phyloP scores from a whole-genome alignment of 2,329 filamentous ascomycete species.

The Alternaria sp. region DNA sequence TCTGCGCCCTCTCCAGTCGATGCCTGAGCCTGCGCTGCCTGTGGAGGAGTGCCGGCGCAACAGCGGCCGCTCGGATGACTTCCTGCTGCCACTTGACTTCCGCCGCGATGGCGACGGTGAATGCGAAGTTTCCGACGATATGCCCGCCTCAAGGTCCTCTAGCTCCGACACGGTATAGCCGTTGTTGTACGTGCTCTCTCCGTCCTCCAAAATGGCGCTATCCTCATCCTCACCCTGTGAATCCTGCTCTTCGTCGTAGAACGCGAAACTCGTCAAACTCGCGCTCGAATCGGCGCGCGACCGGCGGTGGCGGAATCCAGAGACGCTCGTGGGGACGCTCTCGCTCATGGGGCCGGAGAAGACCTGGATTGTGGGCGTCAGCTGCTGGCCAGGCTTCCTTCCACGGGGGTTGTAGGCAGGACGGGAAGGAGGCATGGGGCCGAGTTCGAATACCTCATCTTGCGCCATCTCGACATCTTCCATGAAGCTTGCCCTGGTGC shows the following conservation, averaged over 20 bases:
- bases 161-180: constrained; percentile 53
- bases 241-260: constrained; percentile 77
- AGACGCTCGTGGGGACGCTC: constrained; percentile 91
- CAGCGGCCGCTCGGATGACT: constrained; percentile 65
- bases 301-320: constrained; percentile 88
- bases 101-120: constrained; percentile 52
- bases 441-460: constrained; percentile 72
- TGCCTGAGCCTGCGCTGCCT: constrained; percentile 70
- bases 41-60: constrained; percentile 75
- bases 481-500: constrained; percentile 68
- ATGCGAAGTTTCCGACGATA: constrained; percentile 27
- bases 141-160: constrained; percentile 56
- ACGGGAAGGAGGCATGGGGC: constrained; percentile 26
- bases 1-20: constrained; percentile 64
- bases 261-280: constrained; percentile 73
- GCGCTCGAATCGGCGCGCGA: constrained; percentile 81
- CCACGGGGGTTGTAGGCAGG: constrained; percentile 9
- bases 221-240: constrained; percentile 42
- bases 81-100: constrained; percentile 67
- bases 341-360: constrained; percentile 94
- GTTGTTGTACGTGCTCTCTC: constrained; percentile 40
- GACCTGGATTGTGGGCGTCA: constrained; percentile 59
- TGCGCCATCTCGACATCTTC: constrained; percentile 99
- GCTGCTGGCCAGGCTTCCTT: constrained; percentile 36
- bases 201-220: constrained; percentile 42